Percentiles rank a stretch among this genome's conserved stretches.
phyloP scores from a whole-genome alignment of 441 rosid genomes.

The Metrosideros polymorpha region DNA sequence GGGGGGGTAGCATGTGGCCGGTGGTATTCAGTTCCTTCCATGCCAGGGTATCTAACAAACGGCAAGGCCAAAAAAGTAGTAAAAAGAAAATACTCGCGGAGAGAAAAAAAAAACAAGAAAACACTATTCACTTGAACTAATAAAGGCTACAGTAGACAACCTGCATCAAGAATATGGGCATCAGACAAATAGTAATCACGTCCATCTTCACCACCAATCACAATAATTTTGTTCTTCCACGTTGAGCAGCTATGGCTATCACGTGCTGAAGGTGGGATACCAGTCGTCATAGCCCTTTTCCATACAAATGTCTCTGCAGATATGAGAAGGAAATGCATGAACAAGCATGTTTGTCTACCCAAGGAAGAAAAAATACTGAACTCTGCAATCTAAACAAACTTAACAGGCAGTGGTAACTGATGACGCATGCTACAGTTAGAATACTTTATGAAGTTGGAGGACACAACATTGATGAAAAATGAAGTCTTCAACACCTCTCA shows the following conservation, averaged over 20 bases:
- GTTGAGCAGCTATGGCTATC: slow-evolving; percentile 96
- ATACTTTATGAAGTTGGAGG: neutral
- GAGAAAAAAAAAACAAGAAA: neutral
- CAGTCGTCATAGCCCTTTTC: slow-evolving; percentile 68
- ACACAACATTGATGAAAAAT: neutral
- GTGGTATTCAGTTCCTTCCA: slow-evolving; percentile 82
- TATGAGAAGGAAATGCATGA: neutral
- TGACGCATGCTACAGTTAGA: neutral
- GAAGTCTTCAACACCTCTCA: neutral
- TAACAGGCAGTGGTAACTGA: neutral
- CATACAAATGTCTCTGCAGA: slow-evolving; percentile 82
- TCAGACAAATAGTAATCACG: slow-evolving; percentile 85
- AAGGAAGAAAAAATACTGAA: neutral
- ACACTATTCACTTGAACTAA: neutral
- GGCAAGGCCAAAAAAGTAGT: slow-evolving; percentile 2
- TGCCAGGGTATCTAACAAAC: slow-evolving; percentile 54
- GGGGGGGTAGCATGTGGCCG: slow-evolving; percentile 74
- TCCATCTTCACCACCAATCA: slow-evolving; percentile 95
- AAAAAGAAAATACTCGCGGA: neutral
- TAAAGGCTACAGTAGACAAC: slow-evolving; percentile 19
- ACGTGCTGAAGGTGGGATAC: slow-evolving; percentile 81
- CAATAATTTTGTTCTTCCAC: slow-evolving; percentile 80
- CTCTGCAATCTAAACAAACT: neutral
- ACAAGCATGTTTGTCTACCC: neutral
- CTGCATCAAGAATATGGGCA: slow-evolving; percentile 93